A percentile compares a stretch with the other conserved stretches of the same genome.
Conservation (phyloP, 495 filamentous ascomycete genomes). For the Annulohypoxylon bovei region DNA sequence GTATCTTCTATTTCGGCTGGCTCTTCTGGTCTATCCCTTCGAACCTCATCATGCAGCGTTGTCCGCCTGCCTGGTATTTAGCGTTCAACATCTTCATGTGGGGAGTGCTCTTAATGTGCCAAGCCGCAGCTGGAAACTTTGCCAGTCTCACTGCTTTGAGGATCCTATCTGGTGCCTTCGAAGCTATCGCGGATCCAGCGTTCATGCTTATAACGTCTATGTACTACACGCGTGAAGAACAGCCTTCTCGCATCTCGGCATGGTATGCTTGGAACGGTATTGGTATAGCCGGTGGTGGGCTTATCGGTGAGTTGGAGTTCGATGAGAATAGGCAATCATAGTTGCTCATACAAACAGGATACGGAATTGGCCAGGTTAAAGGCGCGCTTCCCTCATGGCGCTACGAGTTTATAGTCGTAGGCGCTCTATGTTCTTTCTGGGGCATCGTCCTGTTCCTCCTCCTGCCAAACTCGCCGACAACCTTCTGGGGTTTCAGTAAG, state of each 20-base stretch:
- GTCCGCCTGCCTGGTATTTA: neutral
- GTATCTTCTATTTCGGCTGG: conserved; percentile 15
- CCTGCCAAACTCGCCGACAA: neutral
- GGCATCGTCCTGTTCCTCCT: neutral
- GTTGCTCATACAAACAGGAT: neutral
- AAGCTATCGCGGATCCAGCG: conserved; percentile 17
- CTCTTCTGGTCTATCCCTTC: conserved; percentile 11
- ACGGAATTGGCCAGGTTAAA: conserved; percentile 1
- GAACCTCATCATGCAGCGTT: conserved; percentile 15
- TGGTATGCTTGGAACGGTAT: conserved; percentile 55
- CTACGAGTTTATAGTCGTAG: neutral
- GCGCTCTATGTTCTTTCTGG: neutral
- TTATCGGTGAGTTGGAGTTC: conserved; percentile 32
- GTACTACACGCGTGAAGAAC: conserved; percentile 22
- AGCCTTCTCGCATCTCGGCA: conserved; percentile 50
- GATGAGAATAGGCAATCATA: neutral
- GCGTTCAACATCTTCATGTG: conserved; percentile 10
- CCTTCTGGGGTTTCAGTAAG: conserved; percentile 1
- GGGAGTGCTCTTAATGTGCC: conserved; percentile 9
- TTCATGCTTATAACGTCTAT: conserved; percentile 29
- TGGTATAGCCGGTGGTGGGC: conserved; percentile 53
- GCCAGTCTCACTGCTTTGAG: neutral
- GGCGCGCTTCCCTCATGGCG: neutral
- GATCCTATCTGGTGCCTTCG: conserved; percentile 13
- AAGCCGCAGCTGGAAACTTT: conserved; percentile 4